Base-by-base conservation (phyloP, 805 yeast genomes). In the Wickerhamomyces ciferrii region DNA sequence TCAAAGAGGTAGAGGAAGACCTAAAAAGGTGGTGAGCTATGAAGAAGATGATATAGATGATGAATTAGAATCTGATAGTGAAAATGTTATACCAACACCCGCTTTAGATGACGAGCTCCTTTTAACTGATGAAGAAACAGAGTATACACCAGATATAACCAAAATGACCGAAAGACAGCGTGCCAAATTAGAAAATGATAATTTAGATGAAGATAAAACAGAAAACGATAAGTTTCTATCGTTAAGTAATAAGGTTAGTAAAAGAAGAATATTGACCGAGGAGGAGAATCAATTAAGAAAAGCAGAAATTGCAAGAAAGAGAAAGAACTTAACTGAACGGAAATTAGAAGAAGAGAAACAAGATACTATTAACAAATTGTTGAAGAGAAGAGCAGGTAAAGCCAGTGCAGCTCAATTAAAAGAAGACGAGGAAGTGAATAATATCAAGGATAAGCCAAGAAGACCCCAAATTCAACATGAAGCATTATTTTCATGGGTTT, bases 301-400 rank as follows among this genome's bases (percentile, higher is more conserved):
- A 51, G 87, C 95, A 1, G 99, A 92, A 62, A 83, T 80, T 56
- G 92, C 97, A 0, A 76, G 98, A 56, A 81, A 90, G 63, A 75
- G 99, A 53, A 87, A 86, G 63, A 91, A 92, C 60, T 76, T 89
- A 56, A 82, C 84, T 54, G 90, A 84, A 57, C 84, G 84, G 67
- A 81, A 84, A 52, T 68, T 88, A 37, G 97, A 91, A 59, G 97
- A 88, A 63, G 98, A 94, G 65, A 94, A 94, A 62, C 79, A 83
- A 59, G 97, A 92, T 53, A 91, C 97, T 0, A 74, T 92, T 53
- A 92, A 92, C 63, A 88, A 87, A 62, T 70, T 92, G 52, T 71
- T 92, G 52, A 84, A 87, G 65, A 81, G 91, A 63, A 76, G 96
- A 52, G 96, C 97, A 0, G 81, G 79, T 42, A 85, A 85, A 60